A percentile compares a stretch with the other conserved stretches of the same genome.
Conservation (phyloP, 805 yeast genomes). For the Suhomyces faveliae region DNA sequence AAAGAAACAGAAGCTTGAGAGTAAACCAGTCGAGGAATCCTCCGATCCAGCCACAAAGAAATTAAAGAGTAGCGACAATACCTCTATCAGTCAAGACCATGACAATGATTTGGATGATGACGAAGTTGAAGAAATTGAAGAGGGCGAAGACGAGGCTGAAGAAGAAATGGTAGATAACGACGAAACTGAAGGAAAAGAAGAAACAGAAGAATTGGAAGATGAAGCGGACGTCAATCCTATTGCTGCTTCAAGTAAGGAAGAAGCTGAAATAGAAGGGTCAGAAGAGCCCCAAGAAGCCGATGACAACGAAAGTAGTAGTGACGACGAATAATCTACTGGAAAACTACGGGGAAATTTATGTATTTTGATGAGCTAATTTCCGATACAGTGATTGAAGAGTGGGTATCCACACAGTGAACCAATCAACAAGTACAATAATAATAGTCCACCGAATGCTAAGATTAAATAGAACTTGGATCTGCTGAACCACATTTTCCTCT, state of each 20-base stretch:
- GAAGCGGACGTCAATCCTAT: conserved; percentile 31
- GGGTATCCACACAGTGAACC: conserved; percentile 58
- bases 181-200: conserved; percentile 10
- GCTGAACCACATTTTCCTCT: conserved; percentile 69
- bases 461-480: conserved; percentile 46
- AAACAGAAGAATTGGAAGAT: conserved; percentile 15
- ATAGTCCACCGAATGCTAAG: conserved; percentile 13
- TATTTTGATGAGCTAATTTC: conserved; percentile 11
- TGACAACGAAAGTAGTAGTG: conserved; percentile 11
- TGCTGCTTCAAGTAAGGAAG: conserved; percentile 30
- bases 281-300: conserved; percentile 21
- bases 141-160: conserved; percentile 12
- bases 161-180: conserved; percentile 15
- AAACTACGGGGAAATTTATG: conserved; percentile 8
- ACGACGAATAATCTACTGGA: conserved; percentile 9
- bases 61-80: conserved; percentile 12
- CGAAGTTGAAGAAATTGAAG: conserved; percentile 11
- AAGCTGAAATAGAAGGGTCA: conserved; percentile 31
- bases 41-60: conserved; percentile 17
- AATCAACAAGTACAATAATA: conserved; percentile 44
- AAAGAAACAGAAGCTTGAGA: conserved; percentile 24
- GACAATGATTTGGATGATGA: conserved; percentile 12
- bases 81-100: conserved; percentile 10
- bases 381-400: conserved; percentile 6
- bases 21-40: conserved; percentile 3